phyloP scores from a whole-genome alignment of 164 flowering plant species.

The Tinospora cordifolia region DNA sequence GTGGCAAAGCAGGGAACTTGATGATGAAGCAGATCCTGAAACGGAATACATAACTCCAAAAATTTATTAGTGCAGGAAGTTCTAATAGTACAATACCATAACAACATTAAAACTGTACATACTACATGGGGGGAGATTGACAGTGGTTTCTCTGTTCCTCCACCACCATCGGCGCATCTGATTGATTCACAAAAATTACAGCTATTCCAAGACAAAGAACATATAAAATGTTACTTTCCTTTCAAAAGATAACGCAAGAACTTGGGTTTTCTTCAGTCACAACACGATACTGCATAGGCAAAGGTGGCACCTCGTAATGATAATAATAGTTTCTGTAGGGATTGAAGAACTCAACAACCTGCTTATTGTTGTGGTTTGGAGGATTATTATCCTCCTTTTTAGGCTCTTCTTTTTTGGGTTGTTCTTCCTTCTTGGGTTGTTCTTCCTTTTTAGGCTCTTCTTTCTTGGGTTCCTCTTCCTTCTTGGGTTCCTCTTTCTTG shows the following conservation, averaged over 20 bases:
- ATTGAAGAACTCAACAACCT: slow-evolving; percentile 37
- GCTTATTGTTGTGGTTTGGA: slow-evolving; percentile 13
- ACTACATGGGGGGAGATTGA: too few relatives aligned
- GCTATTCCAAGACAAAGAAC: not conserved
- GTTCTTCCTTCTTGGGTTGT: slow-evolving; percentile 22
- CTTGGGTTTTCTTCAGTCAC: slow-evolving; percentile 74
- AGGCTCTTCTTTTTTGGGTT: slow-evolving; percentile 10
- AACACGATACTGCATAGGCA: slow-evolving; percentile 41
- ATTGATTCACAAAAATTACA: not conserved
- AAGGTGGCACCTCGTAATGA: too few relatives aligned
- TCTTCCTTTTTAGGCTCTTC: slow-evolving; percentile 21
- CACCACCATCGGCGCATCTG: not conserved
- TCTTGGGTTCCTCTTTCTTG: slow-evolving; percentile 17
- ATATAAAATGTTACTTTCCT: not conserved
- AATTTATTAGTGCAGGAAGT: too few relatives aligned
- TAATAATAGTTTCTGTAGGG: slow-evolving; percentile 48
- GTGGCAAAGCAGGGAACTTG: too few relatives aligned
- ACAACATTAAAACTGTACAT: too few relatives aligned
- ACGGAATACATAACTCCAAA: too few relatives aligned
- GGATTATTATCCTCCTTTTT: not conserved
- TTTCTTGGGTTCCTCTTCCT: slow-evolving; percentile 21
- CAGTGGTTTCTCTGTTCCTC: slow-evolving; percentile 3
- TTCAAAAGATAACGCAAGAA: slow-evolving; percentile 56
- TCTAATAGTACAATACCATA: too few relatives aligned
- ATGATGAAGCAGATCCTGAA: too few relatives aligned